Base-by-base conservation (phyloP, 345 rosid genomes). In the Arabis alpina region DNA sequence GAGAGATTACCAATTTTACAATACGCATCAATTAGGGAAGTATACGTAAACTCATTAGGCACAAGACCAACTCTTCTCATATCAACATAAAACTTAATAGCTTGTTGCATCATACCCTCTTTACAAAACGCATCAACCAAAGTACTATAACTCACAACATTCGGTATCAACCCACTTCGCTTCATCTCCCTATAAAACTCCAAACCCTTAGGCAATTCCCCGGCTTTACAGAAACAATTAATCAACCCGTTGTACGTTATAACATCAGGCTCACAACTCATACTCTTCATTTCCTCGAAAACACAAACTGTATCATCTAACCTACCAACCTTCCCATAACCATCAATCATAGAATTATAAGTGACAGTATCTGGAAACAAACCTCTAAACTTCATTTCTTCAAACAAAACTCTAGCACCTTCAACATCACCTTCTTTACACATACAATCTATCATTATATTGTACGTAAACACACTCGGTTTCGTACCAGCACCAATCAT, bases 11-110 rank as follows among this genome's bases (percentile, higher is more conserved):
- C 85, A 1, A 72, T 68, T 70, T 87, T 88, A 79, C 86, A 87
- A 42, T 83, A 75, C 4, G 92, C 88, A 78, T 88, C 92, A 32
- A 89, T 83, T 47, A 89, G 78, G 2, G 83, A 85, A 71, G 90
- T 89, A 77, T 83, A 89, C 6, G 92, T 85, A 77, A 74, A 85
- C 70, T 82, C 95, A 54, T 89, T 87, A 62, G 92, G 92, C 55
- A 80, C 63, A 66, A 83, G 82, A 66, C 87, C 88, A 68, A 83
- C 60, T 48, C 82, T 81, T 65, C 80, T 89, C 92, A 87, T 89
- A 69, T 85, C 92, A 34, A 81, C 73, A 58, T 85, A 83, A 65
- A 89, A 81, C 66, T 87, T 89, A 6, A 80, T 48, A 12, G 88
- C 92, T 53, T 76, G 77, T 43, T 68, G 82, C 85, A 87, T 82